Evolutionary conservation across 2,329 filamentous ascomycete genomes (phyloP), one percentile per base, ranked within the genome.

Genomic region (Hypomyces rosellus): DNA sequence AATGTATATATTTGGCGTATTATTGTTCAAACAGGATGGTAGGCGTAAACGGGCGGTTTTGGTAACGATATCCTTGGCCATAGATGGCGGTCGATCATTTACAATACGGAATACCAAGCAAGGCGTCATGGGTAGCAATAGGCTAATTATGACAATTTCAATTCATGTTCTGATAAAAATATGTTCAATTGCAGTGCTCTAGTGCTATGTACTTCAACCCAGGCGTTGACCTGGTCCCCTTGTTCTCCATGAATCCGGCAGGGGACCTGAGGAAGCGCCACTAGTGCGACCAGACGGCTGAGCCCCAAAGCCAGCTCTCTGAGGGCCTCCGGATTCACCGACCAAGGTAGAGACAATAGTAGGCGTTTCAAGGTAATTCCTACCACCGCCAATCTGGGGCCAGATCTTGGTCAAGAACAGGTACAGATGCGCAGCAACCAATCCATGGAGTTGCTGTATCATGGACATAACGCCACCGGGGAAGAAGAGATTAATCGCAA

Each of bases 351-450:
- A 82, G 51, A 97, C 69, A 57, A 90, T 83, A 5, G 67, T 65
- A 2, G 93, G 93, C 0, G 90, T 93, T 13, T 77, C 74, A 34
- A 96, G 75, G 45, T 85, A 76, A 63, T 91, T 95, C 46, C 74
- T 76, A 1, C 93, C 93, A 50, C 88, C 88, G 33, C 90, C 92
- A 63, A 93, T 93, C 49, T 88, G 82, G 5, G 93, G 93, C 76
- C 90, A 97, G 39, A 96, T 77, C 45, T 88, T 81, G 2, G 88
- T 89, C 45, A 96, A 68, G 63, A 97, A 99, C 65, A 97, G 88
- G 69, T 89, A 95, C 16, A 93, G 63, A 66, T 99, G 93, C 4
- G 91, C 91, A 12, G 91, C 88, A 40, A 95, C 57, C 11, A 99
- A 75, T n/a, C 93, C 93, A 34, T 81, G 88, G 4, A 82, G 67